These are phyloP conservation scores for Camillea tinctor DNA, from an alignment of 2,329 filamentous ascomycete species.

Conservation along the genomic window DNA sequence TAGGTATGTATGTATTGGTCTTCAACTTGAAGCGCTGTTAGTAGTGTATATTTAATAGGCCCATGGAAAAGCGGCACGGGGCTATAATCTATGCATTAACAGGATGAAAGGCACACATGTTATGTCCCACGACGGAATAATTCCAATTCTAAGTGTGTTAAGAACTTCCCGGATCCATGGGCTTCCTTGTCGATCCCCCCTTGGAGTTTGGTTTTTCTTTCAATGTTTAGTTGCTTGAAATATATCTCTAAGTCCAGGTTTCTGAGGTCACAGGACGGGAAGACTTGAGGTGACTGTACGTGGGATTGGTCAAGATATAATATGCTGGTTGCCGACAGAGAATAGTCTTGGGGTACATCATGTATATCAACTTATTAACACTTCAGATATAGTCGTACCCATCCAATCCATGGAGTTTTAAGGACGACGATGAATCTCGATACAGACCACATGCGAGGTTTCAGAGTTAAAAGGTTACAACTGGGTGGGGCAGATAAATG, in stretches of 20 bases:
- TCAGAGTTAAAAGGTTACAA: constrained; percentile 14
- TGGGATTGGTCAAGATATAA: background rate
- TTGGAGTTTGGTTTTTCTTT: background rate
- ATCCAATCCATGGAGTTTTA: constrained; percentile 15
- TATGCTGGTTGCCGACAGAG: background rate
- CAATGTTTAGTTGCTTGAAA: background rate
- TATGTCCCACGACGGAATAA: background rate
- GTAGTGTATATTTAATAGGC: background rate
- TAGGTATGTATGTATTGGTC: background rate
- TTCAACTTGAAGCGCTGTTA: background rate
- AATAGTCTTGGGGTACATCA: background rate
- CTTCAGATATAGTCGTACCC: too few species aligned
- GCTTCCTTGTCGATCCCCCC: background rate
- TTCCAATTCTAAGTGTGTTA: background rate
- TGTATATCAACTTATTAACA: too few species aligned
- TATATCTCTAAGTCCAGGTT: background rate
- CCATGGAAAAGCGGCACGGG: background rate
- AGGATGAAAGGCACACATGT: background rate
- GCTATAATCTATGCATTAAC: background rate
- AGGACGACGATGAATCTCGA: constrained; percentile 25
- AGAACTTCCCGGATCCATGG: background rate
- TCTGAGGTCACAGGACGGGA: background rate
- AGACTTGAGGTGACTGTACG: background rate
- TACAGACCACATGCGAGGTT: constrained; percentile 15
- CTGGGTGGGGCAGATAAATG: background rate